Evolutionary conservation across 192 early-diverging fungal genomes (phyloP).

Genomic region (Chytriomyces hyalinus): DNA sequence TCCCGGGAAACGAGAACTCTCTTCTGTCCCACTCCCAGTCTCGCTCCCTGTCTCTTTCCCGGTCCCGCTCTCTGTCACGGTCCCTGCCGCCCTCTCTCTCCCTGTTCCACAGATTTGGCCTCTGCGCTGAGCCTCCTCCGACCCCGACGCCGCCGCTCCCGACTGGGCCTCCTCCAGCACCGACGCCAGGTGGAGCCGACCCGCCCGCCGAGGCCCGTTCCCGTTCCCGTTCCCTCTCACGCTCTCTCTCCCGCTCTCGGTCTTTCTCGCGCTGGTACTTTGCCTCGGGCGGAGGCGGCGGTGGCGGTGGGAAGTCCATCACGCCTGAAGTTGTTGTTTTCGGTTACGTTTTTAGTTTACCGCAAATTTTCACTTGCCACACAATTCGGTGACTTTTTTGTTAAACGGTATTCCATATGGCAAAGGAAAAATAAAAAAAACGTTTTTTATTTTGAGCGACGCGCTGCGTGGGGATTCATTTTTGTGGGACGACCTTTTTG

Average conservation of each 20-base stretch:
- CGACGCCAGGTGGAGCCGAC: background rate
- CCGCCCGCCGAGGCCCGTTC: too few relatives aligned
- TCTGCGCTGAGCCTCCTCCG: background rate
- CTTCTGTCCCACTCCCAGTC: background rate
- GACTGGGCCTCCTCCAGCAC: background rate
- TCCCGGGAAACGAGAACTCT: background rate
- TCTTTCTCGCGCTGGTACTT: background rate
- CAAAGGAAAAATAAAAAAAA: background rate
- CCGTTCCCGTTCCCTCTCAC: background rate
- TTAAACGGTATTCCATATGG: background rate
- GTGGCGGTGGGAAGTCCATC: constrained; percentile 12
- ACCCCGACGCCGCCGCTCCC: constrained; percentile 8
- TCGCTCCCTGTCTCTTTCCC: background rate
- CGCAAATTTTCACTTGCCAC: background rate
- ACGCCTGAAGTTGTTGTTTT: background rate
- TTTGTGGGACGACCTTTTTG: constrained; percentile 22
- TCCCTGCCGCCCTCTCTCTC: background rate
- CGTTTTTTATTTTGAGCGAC: background rate
- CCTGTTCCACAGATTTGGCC: background rate
- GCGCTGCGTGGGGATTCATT: background rate
- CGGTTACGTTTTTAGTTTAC: background rate
- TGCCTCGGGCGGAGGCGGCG: constrained; percentile 16
- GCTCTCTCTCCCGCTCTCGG: background rate
- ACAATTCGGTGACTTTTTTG: background rate
- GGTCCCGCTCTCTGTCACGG: background rate